phyloP scores from a whole-genome alignment of 2,329 filamentous ascomycete genomes.

The Alternaria solani region DNA sequence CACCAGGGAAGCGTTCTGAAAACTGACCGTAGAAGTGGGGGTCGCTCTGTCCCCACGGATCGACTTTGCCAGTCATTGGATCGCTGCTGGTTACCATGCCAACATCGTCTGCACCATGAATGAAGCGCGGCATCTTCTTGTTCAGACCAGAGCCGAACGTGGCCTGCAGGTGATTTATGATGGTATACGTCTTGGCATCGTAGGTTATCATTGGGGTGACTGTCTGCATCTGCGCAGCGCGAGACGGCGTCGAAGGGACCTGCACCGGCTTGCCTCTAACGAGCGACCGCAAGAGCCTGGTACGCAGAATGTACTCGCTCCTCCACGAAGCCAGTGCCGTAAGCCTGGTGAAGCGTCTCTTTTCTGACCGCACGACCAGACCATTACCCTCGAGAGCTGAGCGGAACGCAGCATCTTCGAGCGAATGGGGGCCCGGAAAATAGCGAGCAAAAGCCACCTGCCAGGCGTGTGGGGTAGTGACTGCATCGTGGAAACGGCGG shows the following conservation, averaged over 20 bases:
- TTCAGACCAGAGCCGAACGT: conserved; percentile 71
- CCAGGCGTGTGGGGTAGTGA: conserved; percentile 94
- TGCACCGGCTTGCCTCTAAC: conserved; percentile 79
- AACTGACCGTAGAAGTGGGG: conserved; percentile 79
- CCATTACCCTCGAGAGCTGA: conserved; percentile 54
- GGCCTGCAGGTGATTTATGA: conserved; percentile 81
- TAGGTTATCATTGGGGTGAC: conserved; percentile 82
- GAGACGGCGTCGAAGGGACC: conserved; percentile 61
- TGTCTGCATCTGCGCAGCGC: conserved; percentile 67
- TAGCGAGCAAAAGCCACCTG: conserved; percentile 89
- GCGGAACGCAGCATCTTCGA: conserved; percentile 53
- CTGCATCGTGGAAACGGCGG: conserved; percentile 82
- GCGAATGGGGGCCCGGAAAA: conserved; percentile 78
- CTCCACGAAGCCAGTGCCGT: conserved; percentile 90
- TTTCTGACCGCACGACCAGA: conserved; percentile 70
- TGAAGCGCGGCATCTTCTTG: conserved; percentile 78
- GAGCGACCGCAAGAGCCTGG: conserved; percentile 81
- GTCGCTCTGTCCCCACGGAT: conserved; percentile 83
- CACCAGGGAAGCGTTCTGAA: conserved; percentile 75
- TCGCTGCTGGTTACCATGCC: conserved; percentile 84
- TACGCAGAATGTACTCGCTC: conserved; percentile 92
- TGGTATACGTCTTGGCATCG: conserved; percentile 80
- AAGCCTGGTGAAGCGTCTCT: conserved; percentile 81
- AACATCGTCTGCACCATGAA: conserved; percentile 83
- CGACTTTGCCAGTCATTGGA: conserved; percentile 76